Evolutionary conservation across 495 filamentous ascomycete species (phyloP), one percentile per base, ranked within the genome.

Genomic region (Aspergillus bridgeri): DNA sequence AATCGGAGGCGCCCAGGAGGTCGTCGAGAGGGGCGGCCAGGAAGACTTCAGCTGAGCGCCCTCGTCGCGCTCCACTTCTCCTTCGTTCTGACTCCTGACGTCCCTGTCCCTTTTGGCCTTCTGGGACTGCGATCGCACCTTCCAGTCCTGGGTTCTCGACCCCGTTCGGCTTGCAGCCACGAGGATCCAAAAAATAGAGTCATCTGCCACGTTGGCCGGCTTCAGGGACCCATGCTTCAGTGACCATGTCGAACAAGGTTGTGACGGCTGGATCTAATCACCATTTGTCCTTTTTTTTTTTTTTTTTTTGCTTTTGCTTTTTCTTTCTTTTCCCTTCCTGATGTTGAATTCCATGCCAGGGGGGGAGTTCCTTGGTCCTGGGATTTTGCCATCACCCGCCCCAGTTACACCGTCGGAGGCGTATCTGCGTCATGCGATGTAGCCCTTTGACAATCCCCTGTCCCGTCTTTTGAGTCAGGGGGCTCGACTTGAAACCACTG

Each of bases 11-110:
- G 23, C 33, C 9, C 42, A 29, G 18, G 44, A 6, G 29, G 4
- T 15, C 0, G 33, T 38, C 13, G 9, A 3, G 33, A 13, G 33
- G 33, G 33, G 33, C 33, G 33, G 13, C 22, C 53, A 48, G 42
- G 57, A 23, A 50, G 51, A 49, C 18, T 63, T 66, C 64, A 66
- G 64, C 64, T 66, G 64, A 57, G 60, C 21, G n/a, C n/a, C n/a
- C n/a, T 48, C 23, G 57, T 54, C 25, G 4, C 25, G 25, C 7
- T 27, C 25, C 25, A 27, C 25, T 27, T 27, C n/a, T n/a, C n/a
- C n/a, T n/a, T n/a, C n/a, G n/a, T n/a, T n/a, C n/a, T n/a, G n/a
- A n/a, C n/a, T n/a, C n/a, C n/a, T n/a, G n/a, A n/a, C n/a, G n/a
- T n/a, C n/a, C n/a, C n/a, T n/a, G n/a, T n/a, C n/a, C n/a, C n/a